Base-by-base conservation (phyloP, 768 basidiomycete genomes). In the Lactifluus hygrophoroides region DNA sequence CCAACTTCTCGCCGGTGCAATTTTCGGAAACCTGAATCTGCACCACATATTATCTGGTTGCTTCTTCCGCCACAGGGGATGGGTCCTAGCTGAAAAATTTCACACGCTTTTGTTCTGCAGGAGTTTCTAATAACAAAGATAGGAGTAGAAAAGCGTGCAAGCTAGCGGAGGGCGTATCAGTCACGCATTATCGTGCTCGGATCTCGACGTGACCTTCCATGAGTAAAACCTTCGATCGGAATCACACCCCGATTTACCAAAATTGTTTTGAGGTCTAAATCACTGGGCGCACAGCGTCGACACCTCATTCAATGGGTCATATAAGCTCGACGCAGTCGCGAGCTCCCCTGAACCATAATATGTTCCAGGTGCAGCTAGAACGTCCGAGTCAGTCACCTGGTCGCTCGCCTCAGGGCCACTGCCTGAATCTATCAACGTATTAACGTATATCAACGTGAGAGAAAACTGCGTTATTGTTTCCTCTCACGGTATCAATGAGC, bases 151-250 rank as follows among this genome's bases (percentile, higher is more conserved):
- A 44, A 25, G 14, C 3, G n/a, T n/a, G 37, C 19, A 34, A 17
- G 3, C 28, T 32, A 48, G 37, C 45, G 32, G 38, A 25, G n/a
- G 35, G 14, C 25, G 37, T 44, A 40, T 53, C 19, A 25, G 13
- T n/a, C 32, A 38, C 19, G 27, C 35, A 35, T 23, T 32, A 58
- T 46, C 30, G 42, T 47, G 35, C 47, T 9, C 34, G 19, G 27
- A 30, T 59, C 57, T 54, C 58, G 52, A 47, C 34, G 42, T 50
- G 50, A 56, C 42, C 43, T 51, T 23, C 13, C 46, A 45, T 25
- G 53, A 28, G 28, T 11, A 21, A 52, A 48, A 5, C n/a, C 25
- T 23, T 9, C 44, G 27, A 38, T 58, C 44, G 23, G n/a, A 35
- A 14, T 30, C 51, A n/a, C 28, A 3, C 3, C 51, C 19, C 35